A percentile compares a stretch with the other conserved stretches of the same genome.
Conservation (phyloP, 2,329 filamentous ascomycete genomes). For the Diplodia mutila region DNA sequence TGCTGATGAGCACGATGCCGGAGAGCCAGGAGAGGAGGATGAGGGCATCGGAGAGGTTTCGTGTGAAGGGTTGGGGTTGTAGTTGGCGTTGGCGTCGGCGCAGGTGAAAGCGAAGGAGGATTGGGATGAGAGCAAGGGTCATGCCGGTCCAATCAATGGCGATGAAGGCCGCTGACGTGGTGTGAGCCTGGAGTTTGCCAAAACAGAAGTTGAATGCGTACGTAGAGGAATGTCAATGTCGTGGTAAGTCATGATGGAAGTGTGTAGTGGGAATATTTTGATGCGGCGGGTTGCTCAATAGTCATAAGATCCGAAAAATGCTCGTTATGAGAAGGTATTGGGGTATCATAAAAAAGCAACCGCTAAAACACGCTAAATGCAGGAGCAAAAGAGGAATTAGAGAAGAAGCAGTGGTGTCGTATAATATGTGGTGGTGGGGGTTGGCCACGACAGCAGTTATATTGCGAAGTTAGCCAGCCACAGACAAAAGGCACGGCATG, state of each 20-base stretch:
- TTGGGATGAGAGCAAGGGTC: slow-evolving; percentile 35
- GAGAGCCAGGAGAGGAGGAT: slow-evolving; percentile 35
- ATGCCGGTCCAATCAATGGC: slow-evolving; percentile 37
- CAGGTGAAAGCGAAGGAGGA: slow-evolving; percentile 34
- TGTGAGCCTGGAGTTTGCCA: background rate
- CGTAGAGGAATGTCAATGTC: slow-evolving; percentile 20
- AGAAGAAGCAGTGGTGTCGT: background rate
- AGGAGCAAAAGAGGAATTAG: background rate
- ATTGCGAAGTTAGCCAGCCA: background rate
- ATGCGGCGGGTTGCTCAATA: background rate
- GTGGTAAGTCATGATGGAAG: slow-evolving; percentile 6
- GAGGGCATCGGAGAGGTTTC: slow-evolving; percentile 34
- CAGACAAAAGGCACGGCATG: background rate
- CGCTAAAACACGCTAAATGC: background rate
- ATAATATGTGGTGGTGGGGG: background rate
- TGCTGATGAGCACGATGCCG: slow-evolving; percentile 32
- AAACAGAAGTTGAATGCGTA: background rate
- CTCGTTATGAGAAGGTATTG: background rate
- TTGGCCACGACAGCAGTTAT: slow-evolving; percentile 3
- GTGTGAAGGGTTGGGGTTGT: slow-evolving; percentile 2
- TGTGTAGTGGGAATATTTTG: background rate
- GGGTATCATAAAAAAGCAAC: slow-evolving; percentile 1
- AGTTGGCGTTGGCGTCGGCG: slow-evolving; percentile 29
- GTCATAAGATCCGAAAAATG: background rate
- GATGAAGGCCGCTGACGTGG: slow-evolving; percentile 34